Base-by-base conservation (phyloP, 371 early-diverging fungal species). In the Circinella umbellata region DNA sequence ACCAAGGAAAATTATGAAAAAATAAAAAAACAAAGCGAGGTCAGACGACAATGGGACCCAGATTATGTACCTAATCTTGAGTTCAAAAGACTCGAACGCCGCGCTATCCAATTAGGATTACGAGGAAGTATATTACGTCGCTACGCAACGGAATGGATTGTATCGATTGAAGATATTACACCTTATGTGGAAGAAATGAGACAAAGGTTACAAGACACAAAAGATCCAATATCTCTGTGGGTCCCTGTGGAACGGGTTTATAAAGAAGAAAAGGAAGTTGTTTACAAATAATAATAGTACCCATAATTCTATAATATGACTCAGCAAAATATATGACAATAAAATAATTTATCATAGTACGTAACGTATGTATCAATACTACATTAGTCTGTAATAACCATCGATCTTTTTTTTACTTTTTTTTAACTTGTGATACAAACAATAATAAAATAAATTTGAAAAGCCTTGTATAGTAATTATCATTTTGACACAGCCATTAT, bases 11-110 rank as follows among this genome's bases (percentile, higher is more conserved):
- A 72, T 18, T 74, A 67, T 59, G 66, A 70, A 48, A 27, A 38
- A 63, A 51, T 55, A 35, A 55, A 65, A 17, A 67, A 60, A 38
- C 39, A 20, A 18, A 61, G 66, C 18, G 57, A 81, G 34, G 74
- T 83, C 14, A 63, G 73, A n/a, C 27, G 79, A 18, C 85, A 84
- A 62, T 83, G 83, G 83, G 83, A 84, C 73, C 85, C 83, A 11
- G 85, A 84, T 66, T 69, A 81, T 64, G 59, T 61, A 69, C 71
- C 76, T 15, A 53, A 35, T 36, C 42, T 72, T 59, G 53, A 54
- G 17, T 68, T 65, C 15, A 18, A 68, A n/a, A 59, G 67, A 55
- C 14, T 60, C 18, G 59, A 64, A 61, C 62, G 76, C 13, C 70
- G 80, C 34, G 73, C 79, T 6, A 75, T 83, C 8, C 83, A 83